Evolutionary conservation across 2,329 filamentous ascomycete genomes (phyloP).

Genomic region (Pleurostoma richardsiae): DNA sequence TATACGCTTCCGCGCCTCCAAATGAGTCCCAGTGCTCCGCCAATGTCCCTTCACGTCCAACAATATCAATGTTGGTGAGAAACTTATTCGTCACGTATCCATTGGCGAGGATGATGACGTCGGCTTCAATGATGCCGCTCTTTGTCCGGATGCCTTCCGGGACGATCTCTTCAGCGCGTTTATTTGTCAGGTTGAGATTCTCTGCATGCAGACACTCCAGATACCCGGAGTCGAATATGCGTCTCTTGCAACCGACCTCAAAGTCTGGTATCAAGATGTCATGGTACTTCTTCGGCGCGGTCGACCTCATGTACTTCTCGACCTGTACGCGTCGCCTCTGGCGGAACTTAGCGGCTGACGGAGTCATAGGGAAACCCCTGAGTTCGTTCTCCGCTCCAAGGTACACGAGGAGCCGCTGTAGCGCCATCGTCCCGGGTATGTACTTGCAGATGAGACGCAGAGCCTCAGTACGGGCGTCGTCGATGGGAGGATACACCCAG

Average conservation of each 20-base stretch:
- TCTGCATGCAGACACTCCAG: slow-evolving; percentile 43
- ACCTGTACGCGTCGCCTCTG: slow-evolving; percentile 27
- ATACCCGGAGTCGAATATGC: slow-evolving; percentile 55
- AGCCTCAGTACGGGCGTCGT: slow-evolving; percentile 30
- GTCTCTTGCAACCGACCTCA: slow-evolving; percentile 58
- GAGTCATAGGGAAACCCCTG: slow-evolving; percentile 31
- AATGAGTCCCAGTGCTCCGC: slow-evolving; percentile 52
- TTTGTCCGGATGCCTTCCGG: slow-evolving; percentile 27
- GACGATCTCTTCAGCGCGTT: slow-evolving; percentile 42
- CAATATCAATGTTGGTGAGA: slow-evolving; percentile 46
- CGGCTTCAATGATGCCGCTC: slow-evolving; percentile 41
- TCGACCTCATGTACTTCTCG: slow-evolving; percentile 34
- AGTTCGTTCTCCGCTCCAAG: slow-evolving; percentile 23
- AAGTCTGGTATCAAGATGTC: slow-evolving; percentile 59
- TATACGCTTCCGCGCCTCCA: slow-evolving; percentile 59
- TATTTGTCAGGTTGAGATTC: slow-evolving; percentile 41
- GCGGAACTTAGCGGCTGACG: slow-evolving; percentile 27
- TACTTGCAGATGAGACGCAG: slow-evolving; percentile 21
- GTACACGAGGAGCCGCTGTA: slow-evolving; percentile 39
- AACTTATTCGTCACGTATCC: slow-evolving; percentile 54
- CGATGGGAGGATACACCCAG: slow-evolving; percentile 44
- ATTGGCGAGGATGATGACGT: slow-evolving; percentile 57
- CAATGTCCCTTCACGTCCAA: slow-evolving; percentile 42
- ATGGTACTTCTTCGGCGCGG: slow-evolving; percentile 54
- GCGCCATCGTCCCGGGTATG: slow-evolving; percentile 36